A percentile compares a stretch with the other conserved stretches of the same genome.
phyloP scores from a whole-genome alignment of 2,329 filamentous ascomycete species.

The Alternaria arbusti region DNA sequence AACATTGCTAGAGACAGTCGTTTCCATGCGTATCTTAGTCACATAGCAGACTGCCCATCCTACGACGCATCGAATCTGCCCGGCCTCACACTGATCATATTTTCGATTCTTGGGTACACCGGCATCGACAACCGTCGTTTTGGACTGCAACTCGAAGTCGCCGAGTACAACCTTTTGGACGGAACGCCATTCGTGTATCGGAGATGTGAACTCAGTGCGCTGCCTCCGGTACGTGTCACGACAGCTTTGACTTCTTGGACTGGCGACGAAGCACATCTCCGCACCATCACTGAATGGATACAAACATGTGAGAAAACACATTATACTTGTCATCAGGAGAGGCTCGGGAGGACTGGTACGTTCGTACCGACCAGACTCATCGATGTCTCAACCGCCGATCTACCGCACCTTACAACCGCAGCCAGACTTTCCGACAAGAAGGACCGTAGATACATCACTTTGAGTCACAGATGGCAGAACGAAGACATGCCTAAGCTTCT shows the following conservation, averaged over 20 bases:
- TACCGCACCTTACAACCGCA: background rate
- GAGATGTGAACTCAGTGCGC: accelerated
- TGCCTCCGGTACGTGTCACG: background rate
- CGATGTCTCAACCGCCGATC: background rate
- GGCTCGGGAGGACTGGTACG: accelerated
- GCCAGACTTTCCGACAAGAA: background rate
- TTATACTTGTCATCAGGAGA: background rate
- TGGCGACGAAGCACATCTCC: background rate
- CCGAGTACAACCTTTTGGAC: background rate
- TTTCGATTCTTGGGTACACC: too few species aligned
- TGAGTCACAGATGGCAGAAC: background rate
- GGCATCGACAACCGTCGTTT: too few species aligned
- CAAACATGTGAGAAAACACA: background rate
- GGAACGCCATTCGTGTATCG: too few species aligned
- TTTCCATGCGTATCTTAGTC: accelerated
- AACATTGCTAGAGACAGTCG: background rate
- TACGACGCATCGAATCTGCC: too few species aligned
- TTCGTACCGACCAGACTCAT: background rate
- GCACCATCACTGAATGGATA: background rate
- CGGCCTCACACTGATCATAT: too few species aligned
- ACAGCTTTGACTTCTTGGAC: background rate
- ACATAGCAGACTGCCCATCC: too few species aligned
- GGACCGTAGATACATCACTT: background rate
- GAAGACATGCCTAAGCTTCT: background rate
- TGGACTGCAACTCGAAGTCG: too few species aligned